Evolutionary conservation across 2,329 filamentous ascomycete species (phyloP).

Genomic region (Ascochyta pisi): DNA sequence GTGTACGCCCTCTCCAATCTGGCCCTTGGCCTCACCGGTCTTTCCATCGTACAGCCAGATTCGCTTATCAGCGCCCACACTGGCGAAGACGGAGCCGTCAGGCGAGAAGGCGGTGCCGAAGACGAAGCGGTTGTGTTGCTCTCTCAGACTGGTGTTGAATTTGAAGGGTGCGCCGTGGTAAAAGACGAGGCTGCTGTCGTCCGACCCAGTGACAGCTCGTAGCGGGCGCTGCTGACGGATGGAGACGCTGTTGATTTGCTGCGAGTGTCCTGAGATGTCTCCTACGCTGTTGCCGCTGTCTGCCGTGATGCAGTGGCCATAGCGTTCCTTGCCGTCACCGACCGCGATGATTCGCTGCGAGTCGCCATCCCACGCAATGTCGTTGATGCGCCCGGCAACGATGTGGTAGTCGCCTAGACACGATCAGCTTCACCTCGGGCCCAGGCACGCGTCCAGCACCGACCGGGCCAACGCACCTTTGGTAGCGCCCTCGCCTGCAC

Average conservation of each 20-base stretch:
- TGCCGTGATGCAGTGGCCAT: constrained; percentile 85
- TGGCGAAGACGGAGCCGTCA: constrained; percentile 81
- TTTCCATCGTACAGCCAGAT: constrained; percentile 98
- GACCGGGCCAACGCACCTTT: constrained; percentile 62
- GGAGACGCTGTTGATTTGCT: constrained; percentile 87
- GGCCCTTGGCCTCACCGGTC: constrained; percentile 80
- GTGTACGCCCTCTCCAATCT: constrained; percentile 84
- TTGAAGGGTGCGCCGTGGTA: constrained; percentile 95
- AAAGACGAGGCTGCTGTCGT: constrained; percentile 90
- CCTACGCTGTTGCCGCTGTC: constrained; percentile 97
- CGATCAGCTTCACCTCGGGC: constrained; percentile 36
- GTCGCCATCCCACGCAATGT: constrained; percentile 97
- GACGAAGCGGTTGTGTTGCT: constrained; percentile 86
- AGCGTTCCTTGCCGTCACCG: constrained; percentile 91
- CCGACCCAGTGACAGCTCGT: constrained; percentile 86
- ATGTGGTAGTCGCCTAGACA: constrained; percentile 81
- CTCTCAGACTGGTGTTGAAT: constrained; percentile 82
- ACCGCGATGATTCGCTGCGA: constrained; percentile 96
- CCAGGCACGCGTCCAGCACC: background rate
- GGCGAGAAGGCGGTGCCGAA: constrained; percentile 89
- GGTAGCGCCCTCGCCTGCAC: constrained; percentile 81
- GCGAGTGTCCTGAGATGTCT: constrained; percentile 90
- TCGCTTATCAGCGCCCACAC: constrained; percentile 87
- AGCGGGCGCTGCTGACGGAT: constrained; percentile 90
- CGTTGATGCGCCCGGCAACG: constrained; percentile 92